phyloP scores from a whole-genome alignment of 2,329 filamentous ascomycete species.

The Hirsutella minnesotensis region DNA sequence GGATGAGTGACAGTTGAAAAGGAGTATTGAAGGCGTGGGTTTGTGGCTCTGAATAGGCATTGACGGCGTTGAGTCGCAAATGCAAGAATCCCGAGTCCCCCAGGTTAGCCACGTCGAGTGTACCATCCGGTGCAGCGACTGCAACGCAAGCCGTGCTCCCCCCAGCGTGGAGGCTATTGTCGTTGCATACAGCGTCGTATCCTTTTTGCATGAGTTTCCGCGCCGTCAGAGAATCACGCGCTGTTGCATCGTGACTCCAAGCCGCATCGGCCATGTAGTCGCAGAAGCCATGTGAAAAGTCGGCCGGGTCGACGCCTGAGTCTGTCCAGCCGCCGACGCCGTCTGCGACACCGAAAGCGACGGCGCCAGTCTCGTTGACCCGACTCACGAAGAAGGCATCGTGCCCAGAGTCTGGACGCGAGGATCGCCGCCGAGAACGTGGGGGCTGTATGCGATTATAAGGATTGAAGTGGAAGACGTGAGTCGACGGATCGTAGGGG shows the following conservation, averaged over 20 bases:
- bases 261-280: slow-evolving; percentile 80
- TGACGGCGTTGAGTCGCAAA: slow-evolving; percentile 73
- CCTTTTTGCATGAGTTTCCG: slow-evolving; percentile 67
- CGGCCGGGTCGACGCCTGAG: slow-evolving; percentile 82
- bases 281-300: slow-evolving; percentile 91
- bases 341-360: slow-evolving; percentile 84
- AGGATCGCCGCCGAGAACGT: slow-evolving; percentile 18
- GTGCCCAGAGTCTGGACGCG: slow-evolving; percentile 70
- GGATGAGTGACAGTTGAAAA: slow-evolving; percentile 84
- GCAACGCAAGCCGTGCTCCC: slow-evolving; percentile 91
- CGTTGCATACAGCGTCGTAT: slow-evolving; percentile 69
- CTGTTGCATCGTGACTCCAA: slow-evolving; percentile 36
- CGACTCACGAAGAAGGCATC: slow-evolving; percentile 90
- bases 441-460: slow-evolving; percentile 45
- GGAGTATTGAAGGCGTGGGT: slow-evolving; percentile 98
- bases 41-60: slow-evolving; percentile 72
- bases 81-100: slow-evolving; percentile 92
- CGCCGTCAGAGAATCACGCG: slow-evolving; percentile 38
- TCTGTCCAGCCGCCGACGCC: slow-evolving; percentile 94
- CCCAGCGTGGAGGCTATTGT: slow-evolving; percentile 63
- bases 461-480: slow-evolving; percentile 63
- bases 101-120: slow-evolving; percentile 79
- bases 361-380: slow-evolving; percentile 56
- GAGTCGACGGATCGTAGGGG: slow-evolving; percentile 53
- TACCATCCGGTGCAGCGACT: slow-evolving; percentile 60